phyloP scores from a whole-genome alignment of 495 filamentous ascomycete genomes.

The Niebla homalea region DNA sequence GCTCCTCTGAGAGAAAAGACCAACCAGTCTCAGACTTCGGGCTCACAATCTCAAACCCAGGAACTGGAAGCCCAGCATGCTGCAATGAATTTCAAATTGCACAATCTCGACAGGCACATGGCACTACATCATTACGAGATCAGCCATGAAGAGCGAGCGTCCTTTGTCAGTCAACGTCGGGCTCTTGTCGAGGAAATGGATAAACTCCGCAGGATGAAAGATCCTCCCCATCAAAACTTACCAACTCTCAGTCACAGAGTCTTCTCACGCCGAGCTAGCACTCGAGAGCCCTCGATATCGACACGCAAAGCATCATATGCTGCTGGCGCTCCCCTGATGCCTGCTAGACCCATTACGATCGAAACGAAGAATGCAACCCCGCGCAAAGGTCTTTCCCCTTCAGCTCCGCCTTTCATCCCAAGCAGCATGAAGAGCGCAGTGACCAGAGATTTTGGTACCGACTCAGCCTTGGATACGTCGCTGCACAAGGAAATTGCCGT shows the following conservation, averaged over 20 bases:
- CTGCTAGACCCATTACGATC: not conserved
- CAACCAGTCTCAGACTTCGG: conserved; percentile 10
- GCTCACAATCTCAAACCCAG: not conserved
- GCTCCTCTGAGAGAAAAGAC: conserved; percentile 4
- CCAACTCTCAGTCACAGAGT: not conserved
- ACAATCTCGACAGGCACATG: conserved; percentile 27
- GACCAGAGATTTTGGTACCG: not conserved
- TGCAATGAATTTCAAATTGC: conserved; percentile 22
- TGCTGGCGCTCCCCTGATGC: too few relatives aligned
- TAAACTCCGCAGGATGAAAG: conserved; percentile 23
- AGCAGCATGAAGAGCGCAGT: conserved; percentile 2
- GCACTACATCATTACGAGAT: conserved; percentile 29
- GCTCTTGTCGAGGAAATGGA: conserved; percentile 28
- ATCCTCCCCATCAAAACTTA: conserved; percentile 20
- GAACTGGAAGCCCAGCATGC: conserved; percentile 7
- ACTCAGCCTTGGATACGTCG: not conserved
- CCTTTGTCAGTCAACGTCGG: conserved; percentile 25
- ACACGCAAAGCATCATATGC: not conserved
- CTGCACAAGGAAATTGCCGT: not conserved
- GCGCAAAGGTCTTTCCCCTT: conserved; percentile 2
- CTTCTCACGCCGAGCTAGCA: not conserved
- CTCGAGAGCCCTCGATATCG: not conserved
- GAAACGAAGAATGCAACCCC: not conserved
- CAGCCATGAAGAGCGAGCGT: conserved; percentile 19
- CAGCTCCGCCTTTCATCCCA: conserved; percentile 2